Base-by-base conservation (phyloP, 106 monocot genomes). In the Acorus calamus region DNA sequence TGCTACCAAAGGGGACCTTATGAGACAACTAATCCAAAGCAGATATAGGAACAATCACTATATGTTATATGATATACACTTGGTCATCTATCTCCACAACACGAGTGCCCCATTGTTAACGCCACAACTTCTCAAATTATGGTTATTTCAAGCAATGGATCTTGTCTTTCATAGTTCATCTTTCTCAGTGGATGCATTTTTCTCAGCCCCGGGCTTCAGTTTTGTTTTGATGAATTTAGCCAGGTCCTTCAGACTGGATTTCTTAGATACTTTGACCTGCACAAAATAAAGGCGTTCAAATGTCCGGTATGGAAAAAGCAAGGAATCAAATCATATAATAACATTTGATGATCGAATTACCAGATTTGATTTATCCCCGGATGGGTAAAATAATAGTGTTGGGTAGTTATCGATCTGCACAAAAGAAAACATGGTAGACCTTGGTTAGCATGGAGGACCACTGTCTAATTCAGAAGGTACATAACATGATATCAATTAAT, bases 231-330 rank as follows among this genome's bases (percentile, higher is more conserved):
- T 65, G 57, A 92, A 83, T 56, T 10, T 62, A 7, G 61, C 69
- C 69, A 98, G 61, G 42, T 85, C 91, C 68, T 85, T 82, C 62
- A 81, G 66, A 61, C 70, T 92, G 61, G 70, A 79, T 76, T 98
- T 91, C 74, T 98, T 92, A n/a, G 85, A 88, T 49, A 98, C n/a
- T 51, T 84, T 83, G 66, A 91, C 69, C 91, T 92, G 80, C 60
- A 71, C 6, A 72, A 8, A 6, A 12, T 11, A 14, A 13, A 0
- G 57, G 44, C 4, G 3, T 11, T 7, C 11, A 5, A 49, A 52
- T 48, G 53, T 14, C 55, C 14, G 28, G 4, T n/a, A 42, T 3
- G 52, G 52, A 46, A 53, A 11, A 4, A 10, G 5, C 52, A 47
- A 43, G 14, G 42, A 42, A 11, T 14, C 11, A 47, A 50, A 63